Conservation (phyloP, 148 eudicot species). For the Spergularia bocconei region DNA sequence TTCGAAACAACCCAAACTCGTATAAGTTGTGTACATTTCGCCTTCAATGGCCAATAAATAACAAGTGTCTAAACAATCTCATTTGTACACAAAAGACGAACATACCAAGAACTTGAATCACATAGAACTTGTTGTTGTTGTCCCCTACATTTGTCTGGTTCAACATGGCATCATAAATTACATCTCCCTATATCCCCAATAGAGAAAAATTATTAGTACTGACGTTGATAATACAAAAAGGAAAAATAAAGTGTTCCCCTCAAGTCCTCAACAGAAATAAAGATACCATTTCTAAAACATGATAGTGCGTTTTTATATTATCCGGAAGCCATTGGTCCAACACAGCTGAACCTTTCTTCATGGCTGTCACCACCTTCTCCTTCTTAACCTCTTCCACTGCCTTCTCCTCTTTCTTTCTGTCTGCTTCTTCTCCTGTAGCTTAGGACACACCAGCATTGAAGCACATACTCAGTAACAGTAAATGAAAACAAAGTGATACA, state of each 20-base stretch:
- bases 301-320: slow-evolving; percentile 64
- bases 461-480: not conserved
- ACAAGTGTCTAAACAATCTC: not conserved
- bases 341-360: slow-evolving; percentile 91
- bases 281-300: slow-evolving; percentile 72
- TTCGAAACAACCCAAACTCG: not conserved
- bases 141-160: slow-evolving; percentile 97
- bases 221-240: not conserved
- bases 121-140: slow-evolving; percentile 91
- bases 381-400: slow-evolving; percentile 36
- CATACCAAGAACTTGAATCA: slow-evolving; percentile 84
- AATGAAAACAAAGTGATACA: not conserved
- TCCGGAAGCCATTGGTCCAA: slow-evolving; percentile 85
- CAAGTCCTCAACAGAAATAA: not conserved
- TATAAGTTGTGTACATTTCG: too few relatives aligned
- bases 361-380: slow-evolving; percentile 80
- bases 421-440: slow-evolving; percentile 37
- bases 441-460: slow-evolving; percentile 13
- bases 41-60: not conserved
- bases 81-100: not conserved
- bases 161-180: slow-evolving; percentile 92
- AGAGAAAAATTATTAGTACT: not conserved
- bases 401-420: slow-evolving; percentile 20
- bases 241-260: not conserved
- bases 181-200: slow-evolving; percentile 63